Evolutionary conservation across 345 rosid genomes (phyloP), one percentile per base, ranked within the genome.

Genomic region (Salix suchowensis): DNA sequence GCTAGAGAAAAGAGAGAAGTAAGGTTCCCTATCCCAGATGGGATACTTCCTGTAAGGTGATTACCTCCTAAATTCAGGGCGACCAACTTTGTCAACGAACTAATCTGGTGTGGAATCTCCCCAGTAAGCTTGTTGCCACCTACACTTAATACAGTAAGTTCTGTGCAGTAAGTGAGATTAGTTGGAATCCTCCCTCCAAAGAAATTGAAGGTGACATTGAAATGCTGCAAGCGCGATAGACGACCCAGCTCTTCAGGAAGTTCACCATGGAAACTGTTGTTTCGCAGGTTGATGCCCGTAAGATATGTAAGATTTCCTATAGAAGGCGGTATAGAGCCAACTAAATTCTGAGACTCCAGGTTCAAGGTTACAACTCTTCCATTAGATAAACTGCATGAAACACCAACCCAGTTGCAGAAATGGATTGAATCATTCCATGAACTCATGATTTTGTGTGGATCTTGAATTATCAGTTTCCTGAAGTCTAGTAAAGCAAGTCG

Each of bases 1-100:
- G 21, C 7, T 5, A 84, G 50, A 13, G 0, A n/a, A 23, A 16
- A 46, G n/a, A 80, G 74, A 64, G 82, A 75, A 40, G 84, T 78
- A 12, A 78, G 37, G 36, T 84, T 84, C 4, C 84, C 84, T 15
- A 78, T 69, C 84, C 87, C 78, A 58, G 71, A 5, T 48, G 84
- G 83, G 61, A 80, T 48, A 15, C 8, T 75, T 72, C 83, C 71
- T 23, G 83, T 76, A n/a, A 80, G 73, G 24, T 72, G 61, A 42
- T 34, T 34, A 10, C 1, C 0, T 28, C 78, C 67, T 46, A 80
- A 9, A 16, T 1, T 62, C 48, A 80, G 44, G 40, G 65, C 0
- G 23, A 9, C 39, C 62, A 80, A 71, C 42, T 73, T 72, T 2
- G 73, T 50, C 73, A 78, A 52, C 3, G 73, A 4, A 10, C 32